These are phyloP conservation scores for Camillea tinctor DNA, from an alignment of 2,329 filamentous ascomycete species.

Conservation along the genomic window DNA sequence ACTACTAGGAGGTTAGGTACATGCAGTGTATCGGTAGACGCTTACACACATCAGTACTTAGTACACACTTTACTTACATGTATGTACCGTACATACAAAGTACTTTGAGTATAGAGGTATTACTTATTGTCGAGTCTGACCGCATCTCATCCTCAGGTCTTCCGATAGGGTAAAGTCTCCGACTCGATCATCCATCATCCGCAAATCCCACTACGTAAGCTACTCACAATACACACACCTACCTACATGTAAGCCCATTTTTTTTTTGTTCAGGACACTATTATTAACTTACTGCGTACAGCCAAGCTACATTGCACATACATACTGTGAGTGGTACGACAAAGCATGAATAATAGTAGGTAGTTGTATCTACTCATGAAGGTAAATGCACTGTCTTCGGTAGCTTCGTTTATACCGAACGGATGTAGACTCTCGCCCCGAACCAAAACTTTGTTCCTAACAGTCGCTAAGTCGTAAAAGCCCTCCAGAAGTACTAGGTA, in stretches of 20 bases:
- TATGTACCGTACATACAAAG: too few relatives aligned
- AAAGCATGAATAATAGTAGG: neutral
- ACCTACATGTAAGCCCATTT: neutral
- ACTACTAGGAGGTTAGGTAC: too few relatives aligned
- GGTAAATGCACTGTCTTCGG: neutral
- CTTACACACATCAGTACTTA: too few relatives aligned
- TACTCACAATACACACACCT: too few relatives aligned
- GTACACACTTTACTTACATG: too few relatives aligned
- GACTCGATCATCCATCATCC: neutral
- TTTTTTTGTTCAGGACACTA: too few relatives aligned
- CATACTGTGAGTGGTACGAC: neutral
- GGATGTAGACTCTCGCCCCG: constrained; percentile 9
- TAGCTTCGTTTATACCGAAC: neutral
- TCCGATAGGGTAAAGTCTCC: neutral
- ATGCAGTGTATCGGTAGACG: too few relatives aligned
- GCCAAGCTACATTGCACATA: too few relatives aligned
- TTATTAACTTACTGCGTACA: too few relatives aligned
- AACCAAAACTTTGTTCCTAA: constrained; percentile 8
- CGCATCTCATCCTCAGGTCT: neutral
- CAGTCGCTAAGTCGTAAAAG: neutral
- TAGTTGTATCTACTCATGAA: neutral
- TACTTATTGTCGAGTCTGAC: neutral
- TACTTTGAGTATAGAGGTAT: too few relatives aligned
- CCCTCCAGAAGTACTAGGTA: neutral
- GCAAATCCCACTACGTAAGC: neutral